phyloP scores from a whole-genome alignment of 768 basidiomycete species.

The Hypsizygus marmoreus region DNA sequence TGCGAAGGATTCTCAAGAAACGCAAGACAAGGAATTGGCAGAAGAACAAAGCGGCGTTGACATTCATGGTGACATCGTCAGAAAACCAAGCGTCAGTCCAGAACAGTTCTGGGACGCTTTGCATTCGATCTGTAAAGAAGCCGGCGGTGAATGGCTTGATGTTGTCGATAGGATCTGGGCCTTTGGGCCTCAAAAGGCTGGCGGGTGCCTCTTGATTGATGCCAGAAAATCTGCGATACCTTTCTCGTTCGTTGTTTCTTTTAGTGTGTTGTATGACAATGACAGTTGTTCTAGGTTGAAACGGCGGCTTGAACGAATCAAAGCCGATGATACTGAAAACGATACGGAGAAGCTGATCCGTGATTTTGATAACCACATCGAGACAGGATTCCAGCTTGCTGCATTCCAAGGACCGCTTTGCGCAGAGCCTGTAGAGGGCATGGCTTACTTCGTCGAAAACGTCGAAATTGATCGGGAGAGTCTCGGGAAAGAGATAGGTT shows the following conservation, averaged over 20 bases:
- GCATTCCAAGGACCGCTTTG: slow-evolving; percentile 94
- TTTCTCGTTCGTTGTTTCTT: slow-evolving; percentile 54
- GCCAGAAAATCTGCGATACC: slow-evolving; percentile 45
- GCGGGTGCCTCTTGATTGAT: slow-evolving; percentile 87
- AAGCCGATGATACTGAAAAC: slow-evolving; percentile 26
- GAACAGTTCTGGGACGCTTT: slow-evolving; percentile 84
- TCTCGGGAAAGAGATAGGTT: slow-evolving; percentile 69
- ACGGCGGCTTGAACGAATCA: slow-evolving; percentile 46
- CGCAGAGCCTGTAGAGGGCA: slow-evolving; percentile 90
- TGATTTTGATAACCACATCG: slow-evolving; percentile 81
- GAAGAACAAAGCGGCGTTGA: slow-evolving; percentile 42
- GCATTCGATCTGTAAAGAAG: slow-evolving; percentile 59
- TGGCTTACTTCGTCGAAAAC: slow-evolving; percentile 87
- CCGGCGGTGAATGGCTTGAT: slow-evolving; percentile 85
- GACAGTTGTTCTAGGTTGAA: slow-evolving; percentile 44
- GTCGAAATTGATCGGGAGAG: slow-evolving; percentile 62
- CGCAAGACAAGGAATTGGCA: slow-evolving; percentile 38
- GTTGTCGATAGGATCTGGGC: slow-evolving; percentile 79
- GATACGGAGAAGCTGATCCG: slow-evolving; percentile 39
- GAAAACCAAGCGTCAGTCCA: slow-evolving; percentile 63
- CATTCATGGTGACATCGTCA: slow-evolving; percentile 58
- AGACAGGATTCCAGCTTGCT: slow-evolving; percentile 94
- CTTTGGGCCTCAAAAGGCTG: slow-evolving; percentile 87
- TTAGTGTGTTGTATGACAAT: not conserved
- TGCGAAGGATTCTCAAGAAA: slow-evolving; percentile 26